Conservation (phyloP, 495 filamentous ascomycete genomes). For the Amorphotheca resinae region DNA sequence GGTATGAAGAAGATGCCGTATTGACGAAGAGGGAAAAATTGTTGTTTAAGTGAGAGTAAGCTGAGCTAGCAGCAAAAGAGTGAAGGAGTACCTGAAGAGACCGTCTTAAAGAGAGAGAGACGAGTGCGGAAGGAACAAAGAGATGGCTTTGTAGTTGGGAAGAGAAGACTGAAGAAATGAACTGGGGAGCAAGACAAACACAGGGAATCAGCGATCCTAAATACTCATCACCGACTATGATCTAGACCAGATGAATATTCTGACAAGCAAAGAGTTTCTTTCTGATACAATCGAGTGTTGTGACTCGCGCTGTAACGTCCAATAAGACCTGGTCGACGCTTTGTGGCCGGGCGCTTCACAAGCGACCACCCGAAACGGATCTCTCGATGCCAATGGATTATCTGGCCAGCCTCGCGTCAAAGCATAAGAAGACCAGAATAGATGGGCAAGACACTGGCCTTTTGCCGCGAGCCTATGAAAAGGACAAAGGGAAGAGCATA, state of each 20-base stretch:
- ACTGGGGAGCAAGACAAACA: constrained; percentile 15
- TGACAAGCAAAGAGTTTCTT: constrained; percentile 8
- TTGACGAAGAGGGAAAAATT: constrained; percentile 1
- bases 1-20: constrained; percentile 6
- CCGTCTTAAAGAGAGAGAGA: constrained; percentile 13
- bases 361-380: constrained; percentile 7
- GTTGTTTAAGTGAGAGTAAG: constrained; percentile 3
- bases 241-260: constrained; percentile 2
- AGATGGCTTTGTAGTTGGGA: constrained; percentile 9
- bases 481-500: constrained; percentile 1
- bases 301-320: constrained; percentile 18
- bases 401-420: constrained; percentile 9
- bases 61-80: constrained; percentile 21
- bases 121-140: constrained; percentile 4
- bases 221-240: constrained; percentile 7
- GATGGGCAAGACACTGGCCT: constrained; percentile 13
- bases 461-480: constrained; percentile 13
- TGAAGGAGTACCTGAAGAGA: constrained; percentile 17
- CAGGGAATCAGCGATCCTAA: constrained; percentile 18
- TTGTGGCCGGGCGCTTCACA: constrained; percentile 16
- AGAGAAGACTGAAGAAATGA: constrained; percentile 3
- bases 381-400: constrained; percentile 5
- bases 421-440: constrained; percentile 13
- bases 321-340: constrained; percentile 10
- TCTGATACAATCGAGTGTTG: constrained; percentile 18